phyloP scores from a whole-genome alignment of 2,329 filamentous ascomycete species.

The Penicillium sp. region DNA sequence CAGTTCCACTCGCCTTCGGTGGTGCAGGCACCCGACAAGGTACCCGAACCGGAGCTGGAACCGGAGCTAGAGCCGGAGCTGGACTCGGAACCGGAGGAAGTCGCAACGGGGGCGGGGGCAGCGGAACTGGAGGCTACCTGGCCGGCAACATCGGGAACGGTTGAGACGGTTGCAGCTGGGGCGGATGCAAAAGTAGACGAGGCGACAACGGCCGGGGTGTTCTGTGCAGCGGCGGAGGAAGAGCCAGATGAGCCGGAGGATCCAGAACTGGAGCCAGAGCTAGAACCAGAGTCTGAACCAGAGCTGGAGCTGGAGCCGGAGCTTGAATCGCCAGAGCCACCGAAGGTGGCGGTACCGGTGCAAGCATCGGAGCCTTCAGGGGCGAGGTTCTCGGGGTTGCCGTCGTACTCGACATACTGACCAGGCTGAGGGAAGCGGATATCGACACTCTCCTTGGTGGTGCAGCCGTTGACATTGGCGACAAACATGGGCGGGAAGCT shows the following conservation, averaged over 20 bases:
- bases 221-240: conserved; percentile 10
- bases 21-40: conserved; percentile 49
- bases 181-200: not conserved
- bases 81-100: not conserved
- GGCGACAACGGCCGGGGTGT: not conserved
- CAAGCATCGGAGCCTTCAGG: conserved; percentile 31
- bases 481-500: conserved; percentile 73
- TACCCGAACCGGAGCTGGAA: conserved; percentile 32
- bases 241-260: conserved; percentile 12
- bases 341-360: conserved; percentile 34
- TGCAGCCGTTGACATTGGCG: conserved; percentile 68
- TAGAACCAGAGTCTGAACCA: conserved; percentile 24
- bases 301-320: conserved; percentile 28
- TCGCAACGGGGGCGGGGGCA: not conserved
- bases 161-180: conserved; percentile 7
- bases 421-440: conserved; percentile 71
- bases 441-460: conserved; percentile 56
- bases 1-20: conserved; percentile 63
- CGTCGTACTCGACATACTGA: conserved; percentile 53
- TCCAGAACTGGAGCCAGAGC: conserved; percentile 32
- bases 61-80: not conserved
- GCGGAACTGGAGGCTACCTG: not conserved
- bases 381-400: conserved; percentile 40
- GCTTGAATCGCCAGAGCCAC: conserved; percentile 32
- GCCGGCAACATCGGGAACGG: not conserved